Conservation (phyloP, 2,329 filamentous ascomycete species). For the Zasmidium angulare region DNA sequence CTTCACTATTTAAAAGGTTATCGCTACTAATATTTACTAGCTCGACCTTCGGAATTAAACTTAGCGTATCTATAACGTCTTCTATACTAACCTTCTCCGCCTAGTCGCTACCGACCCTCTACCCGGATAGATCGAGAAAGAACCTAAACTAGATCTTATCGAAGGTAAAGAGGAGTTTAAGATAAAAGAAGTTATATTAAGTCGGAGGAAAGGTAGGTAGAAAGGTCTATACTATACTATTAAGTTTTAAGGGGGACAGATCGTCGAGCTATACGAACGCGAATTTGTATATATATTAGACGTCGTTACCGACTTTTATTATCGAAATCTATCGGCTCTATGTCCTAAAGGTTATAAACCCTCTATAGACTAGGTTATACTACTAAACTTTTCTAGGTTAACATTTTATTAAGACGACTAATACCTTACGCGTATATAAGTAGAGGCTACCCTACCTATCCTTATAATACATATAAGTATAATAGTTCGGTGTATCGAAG, state of each 20-base stretch:
- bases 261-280: background rate
- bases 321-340: background rate
- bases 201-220: background rate
- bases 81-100: constrained; percentile 2
- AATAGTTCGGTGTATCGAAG: too few species aligned
- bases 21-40: background rate
- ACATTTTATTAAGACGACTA: too few species aligned
- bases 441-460: too few species aligned
- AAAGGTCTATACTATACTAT: background rate
- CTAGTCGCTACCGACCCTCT: background rate
- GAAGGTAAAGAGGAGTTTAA: background rate
- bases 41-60: background rate
- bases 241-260: background rate
- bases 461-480: too few species aligned
- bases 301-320: background rate
- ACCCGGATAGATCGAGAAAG: background rate
- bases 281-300: background rate
- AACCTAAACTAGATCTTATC: background rate
- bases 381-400: background rate
- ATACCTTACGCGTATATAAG: too few species aligned
- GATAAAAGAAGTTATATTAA: background rate
- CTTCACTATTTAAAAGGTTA: background rate
- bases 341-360: background rate
- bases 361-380: background rate
- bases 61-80: background rate